Percentiles rank a stretch among this genome's conserved stretches.
These are phyloP conservation scores for Hymenoscyphus infarciens DNA, from an alignment of 2,329 filamentous ascomycete genomes.

Conservation along the genomic window DNA sequence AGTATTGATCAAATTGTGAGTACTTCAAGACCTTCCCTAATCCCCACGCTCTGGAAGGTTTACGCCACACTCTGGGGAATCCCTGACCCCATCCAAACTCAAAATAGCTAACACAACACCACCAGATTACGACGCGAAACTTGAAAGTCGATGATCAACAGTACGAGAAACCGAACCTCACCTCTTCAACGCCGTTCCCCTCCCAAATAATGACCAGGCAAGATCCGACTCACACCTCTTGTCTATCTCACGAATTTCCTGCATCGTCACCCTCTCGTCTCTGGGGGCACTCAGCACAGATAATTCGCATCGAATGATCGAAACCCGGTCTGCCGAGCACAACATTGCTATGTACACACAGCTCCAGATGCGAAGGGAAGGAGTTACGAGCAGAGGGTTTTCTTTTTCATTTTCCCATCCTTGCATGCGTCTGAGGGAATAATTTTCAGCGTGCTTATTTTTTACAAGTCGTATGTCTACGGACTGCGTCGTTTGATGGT, in stretches of 20 bases:
- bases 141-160: not conserved
- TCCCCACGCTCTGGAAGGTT: no score
- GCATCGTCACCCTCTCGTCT: conserved; percentile 13
- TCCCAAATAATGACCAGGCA: conserved; percentile 11
- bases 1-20: conserved; percentile 58
- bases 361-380: not conserved
- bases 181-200: not conserved
- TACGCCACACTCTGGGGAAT: conserved; percentile 6
- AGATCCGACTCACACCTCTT: conserved; percentile 17
- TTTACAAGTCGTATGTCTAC: conserved; percentile 24
- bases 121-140: not conserved
- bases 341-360: not conserved
- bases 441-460: conserved; percentile 12
- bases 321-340: not conserved
- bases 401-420: not conserved
- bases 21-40: not conserved
- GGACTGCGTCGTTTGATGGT: conserved; percentile 20
- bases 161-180: not conserved
- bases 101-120: not conserved
- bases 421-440: not conserved
- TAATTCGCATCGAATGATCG: conserved; percentile 15
- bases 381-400: not conserved
- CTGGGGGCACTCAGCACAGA: conserved; percentile 22
- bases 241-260: conserved; percentile 11
- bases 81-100: not conserved